A percentile compares a stretch with the other conserved stretches of the same genome.
These are phyloP conservation scores for Coelastrella sp. DNA, from an alignment of 139 green algal genomes.

Conservation along the genomic window DNA sequence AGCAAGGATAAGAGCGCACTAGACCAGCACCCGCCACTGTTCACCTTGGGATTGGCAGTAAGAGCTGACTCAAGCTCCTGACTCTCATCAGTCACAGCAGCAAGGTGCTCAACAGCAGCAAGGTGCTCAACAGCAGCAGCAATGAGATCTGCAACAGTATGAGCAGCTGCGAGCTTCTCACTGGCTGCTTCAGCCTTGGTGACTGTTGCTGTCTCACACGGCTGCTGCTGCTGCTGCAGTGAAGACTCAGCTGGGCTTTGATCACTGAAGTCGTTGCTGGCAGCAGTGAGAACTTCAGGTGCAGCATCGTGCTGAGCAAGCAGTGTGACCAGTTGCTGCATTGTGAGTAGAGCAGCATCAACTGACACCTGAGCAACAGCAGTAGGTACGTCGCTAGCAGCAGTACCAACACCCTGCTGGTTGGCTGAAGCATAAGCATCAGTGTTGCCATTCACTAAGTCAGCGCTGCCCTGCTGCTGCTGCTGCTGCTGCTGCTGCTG, in stretches of 20 bases:
- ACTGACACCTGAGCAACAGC: background rate
- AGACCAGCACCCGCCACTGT: too few relatives aligned
- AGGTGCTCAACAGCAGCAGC: slow-evolving; percentile 38
- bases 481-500: slow-evolving; percentile 4
- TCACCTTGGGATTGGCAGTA: too few relatives aligned
- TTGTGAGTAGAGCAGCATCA: slow-evolving; percentile 33
- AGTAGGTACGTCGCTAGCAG: background rate
- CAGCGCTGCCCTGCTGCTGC: background rate
- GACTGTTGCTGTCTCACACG: too few relatives aligned
- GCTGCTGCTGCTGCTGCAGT: background rate
- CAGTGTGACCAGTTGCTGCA: slow-evolving; percentile 38
- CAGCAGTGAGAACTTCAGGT: background rate
- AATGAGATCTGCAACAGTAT: slow-evolving; percentile 4
- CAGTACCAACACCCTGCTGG: background rate
- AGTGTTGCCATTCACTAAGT: too few relatives aligned
- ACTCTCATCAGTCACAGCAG: background rate
- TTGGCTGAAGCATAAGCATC: background rate
- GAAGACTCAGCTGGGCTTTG: background rate
- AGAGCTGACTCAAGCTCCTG: background rate
- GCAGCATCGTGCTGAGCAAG: slow-evolving; percentile 11
- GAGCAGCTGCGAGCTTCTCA: slow-evolving; percentile 28
- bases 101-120: background rate
- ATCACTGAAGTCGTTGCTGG: background rate
- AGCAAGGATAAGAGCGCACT: too few relatives aligned
- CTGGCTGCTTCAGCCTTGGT: background rate